phyloP scores from a whole-genome alignment of 495 filamentous ascomycete genomes.

The Tuber brumale region DNA sequence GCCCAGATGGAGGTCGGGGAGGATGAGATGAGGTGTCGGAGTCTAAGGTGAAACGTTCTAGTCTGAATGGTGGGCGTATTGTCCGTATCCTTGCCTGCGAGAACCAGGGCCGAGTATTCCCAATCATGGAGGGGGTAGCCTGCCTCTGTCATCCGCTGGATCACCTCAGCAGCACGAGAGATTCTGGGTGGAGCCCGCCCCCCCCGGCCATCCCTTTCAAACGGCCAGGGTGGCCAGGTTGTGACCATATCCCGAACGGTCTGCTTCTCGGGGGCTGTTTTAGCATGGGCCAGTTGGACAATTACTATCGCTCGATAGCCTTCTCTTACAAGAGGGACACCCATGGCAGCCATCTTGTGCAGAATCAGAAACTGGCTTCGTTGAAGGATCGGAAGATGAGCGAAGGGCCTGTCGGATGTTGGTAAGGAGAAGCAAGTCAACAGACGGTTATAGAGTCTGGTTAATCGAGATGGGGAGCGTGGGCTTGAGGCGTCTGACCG shows the following conservation, averaged over 20 bases:
- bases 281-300: constrained; percentile 59
- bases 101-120: constrained; percentile 54
- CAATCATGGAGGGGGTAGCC: constrained; percentile 53
- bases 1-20: constrained; percentile 49
- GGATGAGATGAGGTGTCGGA: background rate
- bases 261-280: constrained; percentile 54
- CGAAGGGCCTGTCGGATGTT: constrained; percentile 48
- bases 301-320: constrained; percentile 58
- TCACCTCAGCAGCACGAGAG: constrained; percentile 54
- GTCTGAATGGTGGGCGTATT: constrained; percentile 64
- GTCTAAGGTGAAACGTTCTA: constrained; percentile 39
- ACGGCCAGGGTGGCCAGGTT: constrained; percentile 69
- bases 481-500: background rate
- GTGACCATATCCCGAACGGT: constrained; percentile 53
- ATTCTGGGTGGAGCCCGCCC: constrained; percentile 33
- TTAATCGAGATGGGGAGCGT: constrained; percentile 16
- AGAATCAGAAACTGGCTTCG: constrained; percentile 60
- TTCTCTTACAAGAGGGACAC: constrained; percentile 52
- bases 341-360: constrained; percentile 54
- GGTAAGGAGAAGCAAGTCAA: constrained; percentile 55
- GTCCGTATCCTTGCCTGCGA: constrained; percentile 65
- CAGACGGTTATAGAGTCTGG: constrained; percentile 47
- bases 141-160: constrained; percentile 57
- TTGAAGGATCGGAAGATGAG: constrained; percentile 49
- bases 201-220: constrained; percentile 50